phyloP scores from a whole-genome alignment of 106 monocot species.

The Allium sativum region DNA sequence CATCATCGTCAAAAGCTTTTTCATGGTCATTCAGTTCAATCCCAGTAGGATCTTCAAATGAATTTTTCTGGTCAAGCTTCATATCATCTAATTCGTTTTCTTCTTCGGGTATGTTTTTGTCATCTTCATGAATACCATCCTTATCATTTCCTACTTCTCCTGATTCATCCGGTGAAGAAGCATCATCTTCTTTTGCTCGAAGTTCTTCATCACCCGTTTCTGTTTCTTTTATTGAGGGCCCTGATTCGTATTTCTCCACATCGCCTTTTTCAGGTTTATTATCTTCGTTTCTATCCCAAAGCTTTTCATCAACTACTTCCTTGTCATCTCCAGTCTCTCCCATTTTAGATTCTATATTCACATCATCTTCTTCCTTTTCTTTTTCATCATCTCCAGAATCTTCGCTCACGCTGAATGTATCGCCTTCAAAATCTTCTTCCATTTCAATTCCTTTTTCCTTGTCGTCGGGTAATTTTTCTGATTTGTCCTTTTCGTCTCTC shows the following conservation, averaged over 20 bases:
- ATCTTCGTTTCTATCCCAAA: conserved; percentile 61
- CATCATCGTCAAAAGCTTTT: conserved; percentile 20
- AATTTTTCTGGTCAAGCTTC: conserved; percentile 30
- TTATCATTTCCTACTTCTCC: conserved; percentile 21
- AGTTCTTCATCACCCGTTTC: conserved; percentile 42
- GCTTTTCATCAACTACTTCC: conserved; percentile 61
- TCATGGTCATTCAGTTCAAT: conserved; percentile 32
- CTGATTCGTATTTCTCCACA: conserved; percentile 70
- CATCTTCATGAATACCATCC: conserved; percentile 12
- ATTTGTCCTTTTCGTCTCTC: conserved; percentile 36
- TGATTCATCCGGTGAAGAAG: conserved; percentile 25
- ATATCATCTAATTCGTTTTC: conserved; percentile 18
- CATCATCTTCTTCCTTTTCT: conserved; percentile 50
- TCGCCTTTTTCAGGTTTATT: conserved; percentile 23
- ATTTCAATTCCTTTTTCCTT: conserved; percentile 81
- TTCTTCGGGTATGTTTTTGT: conserved; percentile 18
- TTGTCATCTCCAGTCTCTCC: conserved; percentile 44
- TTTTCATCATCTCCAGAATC: conserved; percentile 36
- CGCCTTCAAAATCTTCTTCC: conserved; percentile 86
- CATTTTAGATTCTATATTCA: conserved; percentile 73
- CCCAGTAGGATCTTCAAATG: conserved; percentile 53
- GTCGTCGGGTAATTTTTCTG: conserved; percentile 31
- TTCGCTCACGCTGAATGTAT: conserved; percentile 65
- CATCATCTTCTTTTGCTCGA: conserved; percentile 70
- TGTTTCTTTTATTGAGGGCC: conserved; percentile 59